These are phyloP conservation scores for Coprinopsis cinerea DNA, from an alignment of 768 basidiomycete genomes.

Conservation along the genomic window DNA sequence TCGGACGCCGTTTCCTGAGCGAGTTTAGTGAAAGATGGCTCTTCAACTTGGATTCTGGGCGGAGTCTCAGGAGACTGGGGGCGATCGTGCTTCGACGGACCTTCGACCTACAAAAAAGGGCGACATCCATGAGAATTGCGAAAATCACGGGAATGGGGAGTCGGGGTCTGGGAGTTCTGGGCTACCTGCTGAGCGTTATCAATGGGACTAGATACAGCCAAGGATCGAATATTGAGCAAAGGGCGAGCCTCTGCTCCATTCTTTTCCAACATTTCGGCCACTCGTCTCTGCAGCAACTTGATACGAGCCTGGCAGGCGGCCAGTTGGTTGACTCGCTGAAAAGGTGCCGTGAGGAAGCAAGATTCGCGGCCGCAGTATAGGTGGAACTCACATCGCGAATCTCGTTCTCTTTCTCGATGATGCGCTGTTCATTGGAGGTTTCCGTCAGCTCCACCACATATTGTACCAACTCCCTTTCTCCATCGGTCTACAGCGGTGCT, in stretches of 20 bases:
- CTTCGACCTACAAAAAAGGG: too few relatives aligned
- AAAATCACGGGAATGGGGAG: too few relatives aligned
- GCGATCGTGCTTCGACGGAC: too few relatives aligned
- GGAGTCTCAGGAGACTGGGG: too few relatives aligned
- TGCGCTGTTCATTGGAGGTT: constrained; percentile 45
- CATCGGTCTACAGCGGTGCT: constrained; percentile 30
- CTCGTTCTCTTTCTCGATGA: constrained; percentile 51
- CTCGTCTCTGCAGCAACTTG: constrained; percentile 36
- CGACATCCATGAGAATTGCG: too few relatives aligned
- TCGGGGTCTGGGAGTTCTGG: too few relatives aligned
- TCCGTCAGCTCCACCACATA: constrained; percentile 39
- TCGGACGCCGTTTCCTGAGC: too few relatives aligned
- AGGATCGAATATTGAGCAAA: constrained; percentile 35
- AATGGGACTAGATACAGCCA: constrained; percentile 32
- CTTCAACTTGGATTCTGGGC: too few relatives aligned
- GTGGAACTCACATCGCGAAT: constrained; percentile 46
- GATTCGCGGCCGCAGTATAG: constrained; percentile 5
- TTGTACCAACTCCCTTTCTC: constrained; percentile 45
- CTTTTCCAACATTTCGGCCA: constrained; percentile 37
- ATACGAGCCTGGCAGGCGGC: constrained; percentile 39
- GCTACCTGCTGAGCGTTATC: not conserved
- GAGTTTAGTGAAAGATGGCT: too few relatives aligned
- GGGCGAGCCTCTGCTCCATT: constrained; percentile 24
- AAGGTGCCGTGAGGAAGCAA: constrained; percentile 7
- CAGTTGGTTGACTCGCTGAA: constrained; percentile 44